phyloP scores from a whole-genome alignment of 2,329 filamentous ascomycete species.

The Boeremia exigua region DNA sequence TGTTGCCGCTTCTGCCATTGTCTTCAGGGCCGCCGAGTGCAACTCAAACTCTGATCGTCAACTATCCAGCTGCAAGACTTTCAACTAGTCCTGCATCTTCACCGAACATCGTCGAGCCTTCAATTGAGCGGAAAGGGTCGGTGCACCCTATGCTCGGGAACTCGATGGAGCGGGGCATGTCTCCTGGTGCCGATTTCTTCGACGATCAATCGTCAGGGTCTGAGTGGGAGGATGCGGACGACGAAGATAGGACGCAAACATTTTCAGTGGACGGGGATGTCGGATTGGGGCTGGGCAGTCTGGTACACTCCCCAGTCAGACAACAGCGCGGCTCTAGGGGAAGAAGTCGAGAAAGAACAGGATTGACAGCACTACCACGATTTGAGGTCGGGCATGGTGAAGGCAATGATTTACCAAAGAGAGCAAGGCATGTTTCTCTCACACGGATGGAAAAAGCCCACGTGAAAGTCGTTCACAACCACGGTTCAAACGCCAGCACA shows the following conservation, averaged over 20 bases:
- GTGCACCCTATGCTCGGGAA: slow-evolving; percentile 32
- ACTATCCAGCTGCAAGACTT: slow-evolving; percentile 34
- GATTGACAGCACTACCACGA: slow-evolving; percentile 23
- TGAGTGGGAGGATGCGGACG: slow-evolving; percentile 32
- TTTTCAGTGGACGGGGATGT: slow-evolving; percentile 12
- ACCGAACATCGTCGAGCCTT: slow-evolving; percentile 34
- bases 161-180: slow-evolving; percentile 28
- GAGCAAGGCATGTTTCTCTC: slow-evolving; percentile 33
- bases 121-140: slow-evolving; percentile 26
- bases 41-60: slow-evolving; percentile 31
- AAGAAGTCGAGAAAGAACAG: slow-evolving; percentile 20
- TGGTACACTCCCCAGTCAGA: slow-evolving; percentile 5
- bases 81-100: slow-evolving; percentile 39
- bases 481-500: slow-evolving; percentile 24
- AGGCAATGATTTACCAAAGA: slow-evolving; percentile 12
- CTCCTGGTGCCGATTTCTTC: slow-evolving; percentile 38
- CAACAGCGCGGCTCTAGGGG: slow-evolving; percentile 8
- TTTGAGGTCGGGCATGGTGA: slow-evolving; percentile 13
- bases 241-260: slow-evolving; percentile 24
- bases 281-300: slow-evolving; percentile 8
- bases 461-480: slow-evolving; percentile 31
- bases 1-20: slow-evolving; percentile 11
- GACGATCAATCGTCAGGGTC: slow-evolving; percentile 33
- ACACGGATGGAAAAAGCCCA: slow-evolving; percentile 29
- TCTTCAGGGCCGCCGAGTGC: slow-evolving; percentile 20